Percentiles rank a stretch among this genome's conserved stretches.
Conservation (phyloP, 2,329 filamentous ascomycete genomes). For the Penicillium sp. region DNA sequence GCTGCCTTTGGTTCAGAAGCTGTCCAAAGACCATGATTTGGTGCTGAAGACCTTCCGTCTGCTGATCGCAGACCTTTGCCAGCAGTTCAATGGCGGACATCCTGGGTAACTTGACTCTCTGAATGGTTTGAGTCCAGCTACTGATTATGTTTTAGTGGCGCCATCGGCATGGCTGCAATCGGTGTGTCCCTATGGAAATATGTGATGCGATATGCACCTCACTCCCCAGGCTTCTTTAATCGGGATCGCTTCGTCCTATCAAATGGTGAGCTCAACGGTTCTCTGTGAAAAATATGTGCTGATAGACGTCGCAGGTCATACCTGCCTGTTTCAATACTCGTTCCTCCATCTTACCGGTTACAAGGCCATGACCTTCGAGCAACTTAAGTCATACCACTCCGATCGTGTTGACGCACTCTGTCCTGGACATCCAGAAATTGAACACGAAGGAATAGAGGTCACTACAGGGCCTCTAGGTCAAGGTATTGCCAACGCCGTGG, state of each 20-base stretch:
- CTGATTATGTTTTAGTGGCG: constrained; percentile 37
- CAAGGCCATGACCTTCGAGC: constrained; percentile 34
- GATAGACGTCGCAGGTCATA: constrained; percentile 50
- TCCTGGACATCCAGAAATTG: constrained; percentile 55
- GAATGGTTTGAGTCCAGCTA: not conserved
- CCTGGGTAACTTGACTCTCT: constrained; percentile 54
- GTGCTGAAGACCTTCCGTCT: constrained; percentile 63
- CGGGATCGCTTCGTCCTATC: constrained; percentile 49
- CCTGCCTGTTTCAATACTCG: constrained; percentile 35
- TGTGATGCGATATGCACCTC: constrained; percentile 44
- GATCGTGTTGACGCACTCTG: constrained; percentile 31
- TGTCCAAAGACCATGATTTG: constrained; percentile 44
- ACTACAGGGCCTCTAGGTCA: constrained; percentile 63
- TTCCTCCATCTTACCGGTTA: constrained; percentile 36
- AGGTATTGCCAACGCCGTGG: constrained; percentile 62
- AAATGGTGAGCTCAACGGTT: constrained; percentile 33
- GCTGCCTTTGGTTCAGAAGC: constrained; percentile 21
- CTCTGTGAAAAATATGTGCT: constrained; percentile 38
- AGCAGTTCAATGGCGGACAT: constrained; percentile 70
- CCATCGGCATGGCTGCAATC: constrained; percentile 49
- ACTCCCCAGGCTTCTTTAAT: constrained; percentile 44
- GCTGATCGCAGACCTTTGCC: constrained; percentile 67
- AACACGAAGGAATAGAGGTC: constrained; percentile 59
- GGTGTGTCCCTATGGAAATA: constrained; percentile 48
- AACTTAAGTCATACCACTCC: constrained; percentile 37